Evolutionary conservation across 2,329 filamentous ascomycete species (phyloP).

Genomic region (Neoscytalidium dimidiatum): DNA sequence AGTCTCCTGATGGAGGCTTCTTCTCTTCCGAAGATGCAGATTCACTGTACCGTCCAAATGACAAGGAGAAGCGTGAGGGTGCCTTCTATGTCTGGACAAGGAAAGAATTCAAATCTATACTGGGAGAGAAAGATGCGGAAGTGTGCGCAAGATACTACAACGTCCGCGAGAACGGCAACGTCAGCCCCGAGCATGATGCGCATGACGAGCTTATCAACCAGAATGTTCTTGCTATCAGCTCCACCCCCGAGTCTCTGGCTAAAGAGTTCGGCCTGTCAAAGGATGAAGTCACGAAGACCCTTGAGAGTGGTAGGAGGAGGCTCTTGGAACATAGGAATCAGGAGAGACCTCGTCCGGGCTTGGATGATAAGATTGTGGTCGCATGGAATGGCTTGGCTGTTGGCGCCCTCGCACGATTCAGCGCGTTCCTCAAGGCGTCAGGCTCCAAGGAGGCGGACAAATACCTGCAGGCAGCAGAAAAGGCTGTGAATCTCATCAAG

Average conservation of each 20-base stretch:
- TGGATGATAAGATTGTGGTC: constrained; percentile 87
- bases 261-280: constrained; percentile 73
- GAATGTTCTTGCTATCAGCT: constrained; percentile 78
- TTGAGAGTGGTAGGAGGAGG: constrained; percentile 67
- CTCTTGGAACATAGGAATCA: constrained; percentile 71
- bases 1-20: constrained; percentile 71
- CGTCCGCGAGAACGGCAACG: constrained; percentile 81
- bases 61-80: constrained; percentile 82
- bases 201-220: constrained; percentile 95
- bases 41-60: constrained; percentile 71
- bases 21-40: constrained; percentile 90
- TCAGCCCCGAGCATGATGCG: constrained; percentile 77
- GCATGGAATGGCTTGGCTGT: constrained; percentile 90
- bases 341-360: constrained; percentile 72
- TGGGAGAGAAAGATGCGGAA: constrained; percentile 68
- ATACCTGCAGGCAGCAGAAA: constrained; percentile 67
- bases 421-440: constrained; percentile 57
- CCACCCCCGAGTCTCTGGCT: constrained; percentile 68
- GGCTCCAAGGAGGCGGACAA: constrained; percentile 57
- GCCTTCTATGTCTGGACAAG: constrained; percentile 94
- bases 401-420: constrained; percentile 74
- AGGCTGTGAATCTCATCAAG: constrained; percentile 72
- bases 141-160: constrained; percentile 84
- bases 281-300: constrained; percentile 66
- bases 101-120: constrained; percentile 77